Evolutionary conservation across 768 basidiomycete genomes (phyloP).

Genomic region (Lyophyllum semitale): DNA sequence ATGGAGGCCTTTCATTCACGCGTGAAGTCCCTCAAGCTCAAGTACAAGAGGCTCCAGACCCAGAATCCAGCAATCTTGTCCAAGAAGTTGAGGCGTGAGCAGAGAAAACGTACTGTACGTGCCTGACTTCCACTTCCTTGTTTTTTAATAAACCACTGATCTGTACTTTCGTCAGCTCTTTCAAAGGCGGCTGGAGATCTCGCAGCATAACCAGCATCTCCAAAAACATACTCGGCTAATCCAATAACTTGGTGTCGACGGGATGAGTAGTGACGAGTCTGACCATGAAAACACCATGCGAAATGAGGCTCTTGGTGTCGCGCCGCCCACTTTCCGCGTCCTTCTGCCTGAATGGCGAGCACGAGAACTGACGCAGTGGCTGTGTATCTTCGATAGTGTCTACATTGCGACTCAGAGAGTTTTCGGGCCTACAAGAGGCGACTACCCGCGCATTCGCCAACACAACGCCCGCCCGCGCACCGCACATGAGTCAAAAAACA

Average conservation of each 20-base stretch:
- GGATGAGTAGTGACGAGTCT: slow-evolving; percentile 27
- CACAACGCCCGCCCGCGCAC: not conserved
- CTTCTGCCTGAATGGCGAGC: slow-evolving; percentile 18
- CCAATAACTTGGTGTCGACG: slow-evolving; percentile 19
- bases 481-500: no score
- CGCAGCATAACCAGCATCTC: slow-evolving; percentile 6
- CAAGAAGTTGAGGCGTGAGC: no score
- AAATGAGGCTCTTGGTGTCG: not conserved
- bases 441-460: slow-evolving; percentile 8
- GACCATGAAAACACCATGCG: slow-evolving; percentile 6
- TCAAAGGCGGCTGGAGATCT: slow-evolving; percentile 1
- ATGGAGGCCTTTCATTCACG: not conserved
- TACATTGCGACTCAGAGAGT: slow-evolving; percentile 2
- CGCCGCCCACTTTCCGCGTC: slow-evolving; percentile 5
- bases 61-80: not conserved
- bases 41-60: not conserved
- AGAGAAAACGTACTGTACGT: not conserved
- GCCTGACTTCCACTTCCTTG: not conserved
- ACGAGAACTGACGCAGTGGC: slow-evolving; percentile 12
- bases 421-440: slow-evolving; percentile 7
- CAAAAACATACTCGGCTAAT: slow-evolving; percentile 14
- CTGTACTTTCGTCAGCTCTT: not conserved
- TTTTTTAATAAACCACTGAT: no score
- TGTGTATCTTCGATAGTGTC: slow-evolving; percentile 18
- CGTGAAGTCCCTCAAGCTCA: not conserved